A percentile compares a stretch with the other conserved stretches of the same genome.
These are phyloP conservation scores for Fusarium sp. DNA, from an alignment of 2,329 filamentous ascomycete species.

Conservation along the genomic window DNA sequence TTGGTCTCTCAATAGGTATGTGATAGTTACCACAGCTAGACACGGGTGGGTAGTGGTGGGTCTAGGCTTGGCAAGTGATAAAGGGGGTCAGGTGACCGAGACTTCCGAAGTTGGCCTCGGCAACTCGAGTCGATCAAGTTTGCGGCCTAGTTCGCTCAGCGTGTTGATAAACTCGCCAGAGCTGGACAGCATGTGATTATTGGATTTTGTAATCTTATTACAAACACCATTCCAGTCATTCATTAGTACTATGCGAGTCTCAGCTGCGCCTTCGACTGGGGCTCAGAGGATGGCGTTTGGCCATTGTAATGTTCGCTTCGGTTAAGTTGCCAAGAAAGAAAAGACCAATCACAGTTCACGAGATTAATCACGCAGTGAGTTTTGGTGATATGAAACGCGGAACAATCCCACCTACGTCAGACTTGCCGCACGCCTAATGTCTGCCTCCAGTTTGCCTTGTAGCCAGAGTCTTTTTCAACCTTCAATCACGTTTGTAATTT, in stretches of 20 bases:
- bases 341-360: neutral
- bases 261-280: neutral
- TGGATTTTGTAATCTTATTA: neutral
- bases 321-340: neutral
- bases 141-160: neutral
- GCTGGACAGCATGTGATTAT: neutral
- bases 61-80: neutral
- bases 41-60: too few species aligned
- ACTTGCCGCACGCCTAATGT: neutral
- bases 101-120: neutral
- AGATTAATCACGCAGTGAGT: neutral
- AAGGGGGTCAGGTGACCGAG: neutral
- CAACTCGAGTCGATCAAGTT: neutral
- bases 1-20: neutral
- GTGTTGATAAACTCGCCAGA: neutral
- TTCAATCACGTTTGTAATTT: neutral
- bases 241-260: neutral
- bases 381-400: neutral
- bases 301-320: neutral
- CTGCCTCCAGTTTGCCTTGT: neutral
- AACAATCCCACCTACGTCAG: neutral
- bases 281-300: neutral
- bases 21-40: neutral
- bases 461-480: neutral
- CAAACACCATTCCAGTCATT: neutral